Base-by-base conservation (phyloP, 2,329 filamentous ascomycete genomes). In the Paraphoma sp. region DNA sequence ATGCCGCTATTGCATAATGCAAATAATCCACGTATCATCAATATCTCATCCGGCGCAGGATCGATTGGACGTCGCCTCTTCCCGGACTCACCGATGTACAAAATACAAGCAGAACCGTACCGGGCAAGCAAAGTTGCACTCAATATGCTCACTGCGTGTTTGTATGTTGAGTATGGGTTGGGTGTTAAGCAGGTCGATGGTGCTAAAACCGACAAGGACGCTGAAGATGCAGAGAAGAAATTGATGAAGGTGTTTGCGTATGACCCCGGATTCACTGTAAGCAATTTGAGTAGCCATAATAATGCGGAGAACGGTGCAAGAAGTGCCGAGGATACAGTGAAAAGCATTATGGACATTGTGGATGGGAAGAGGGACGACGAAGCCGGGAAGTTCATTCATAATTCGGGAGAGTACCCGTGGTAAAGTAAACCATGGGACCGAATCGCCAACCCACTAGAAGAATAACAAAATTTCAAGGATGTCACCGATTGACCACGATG, bases 231-330 rank as follows among this genome's bases (percentile, higher is more conserved):
- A 4, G 45, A 41, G 4, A 45, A 45, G 6, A 52, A 50, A 33
- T 48, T 42, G 1, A 70, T 78, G 54, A 80, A 76, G 57, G 72
- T 79, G 0, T 78, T 76, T 55, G 65, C 72, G 6, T 79, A 71
- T 47, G 73, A 73, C 59, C 78, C 77, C 0, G 77, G 76, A 0
- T 79, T 78, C 51, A 77, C 72, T 0, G 65, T 70, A 11, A 73
- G 68, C 3, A 75, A 77, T 51, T 42, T 80, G 17, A 63, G 71
- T 3, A 42, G 51, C 14, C 52, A 71, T 29, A 78, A 78, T 43
- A 74, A 61, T 36, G 61, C 60, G 1, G 74, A 76, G 56, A 69
- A 70, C 48, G 76, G 78, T 1, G 77, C 77, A 6, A 71, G 72
- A 57, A 68, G 69, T 33, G 68, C 73, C 4, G 63, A 65, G 50